Evolutionary conservation across 306 rosid species (phyloP).

Genomic region (Ziziphus jujuba): DNA sequence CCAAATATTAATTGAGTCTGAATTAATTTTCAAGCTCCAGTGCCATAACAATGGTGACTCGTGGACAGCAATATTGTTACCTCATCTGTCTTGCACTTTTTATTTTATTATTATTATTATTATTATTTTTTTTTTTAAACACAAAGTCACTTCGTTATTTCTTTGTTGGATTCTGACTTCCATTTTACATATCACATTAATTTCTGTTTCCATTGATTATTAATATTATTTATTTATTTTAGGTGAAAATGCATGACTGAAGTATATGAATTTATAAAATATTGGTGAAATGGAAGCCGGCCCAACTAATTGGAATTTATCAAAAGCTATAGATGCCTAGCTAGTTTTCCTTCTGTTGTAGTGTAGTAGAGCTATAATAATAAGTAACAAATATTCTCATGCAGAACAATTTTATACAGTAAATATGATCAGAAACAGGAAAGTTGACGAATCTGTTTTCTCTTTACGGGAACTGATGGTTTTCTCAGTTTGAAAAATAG

Average conservation of each 20-base stretch:
- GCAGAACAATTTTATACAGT: not conserved
- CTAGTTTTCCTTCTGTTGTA: conserved; percentile 17
- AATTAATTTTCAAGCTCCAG: not conserved
- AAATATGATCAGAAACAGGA: conserved; percentile 14
- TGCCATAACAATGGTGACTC: conserved; percentile 8
- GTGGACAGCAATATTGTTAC: conserved; percentile 5
- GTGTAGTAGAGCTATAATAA: not conserved
- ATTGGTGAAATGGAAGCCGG: conserved; percentile 28
- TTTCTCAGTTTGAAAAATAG: conserved; percentile 8
- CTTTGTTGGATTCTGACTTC: conserved; percentile 27
- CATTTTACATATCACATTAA: conserved; percentile 2
- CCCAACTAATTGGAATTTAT: conserved; percentile 27
- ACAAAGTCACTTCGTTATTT: conserved; percentile 23
- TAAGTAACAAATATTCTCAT: not conserved
- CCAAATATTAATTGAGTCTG: not conserved
- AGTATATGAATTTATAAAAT: conserved; percentile 6
- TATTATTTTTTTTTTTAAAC: conserved; percentile 1
- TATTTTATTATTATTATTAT: too few species aligned
- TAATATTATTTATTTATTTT: not conserved
- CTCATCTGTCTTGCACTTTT: not conserved
- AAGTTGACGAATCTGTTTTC: conserved; percentile 26
- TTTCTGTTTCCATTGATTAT: not conserved
- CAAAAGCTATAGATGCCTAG: conserved; percentile 3
- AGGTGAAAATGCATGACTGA: conserved; percentile 7
- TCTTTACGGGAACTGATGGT: conserved; percentile 19